A percentile compares a stretch with the other conserved stretches of the same genome.
phyloP scores from a whole-genome alignment of 257 asterid genomes.

The Ilex aquifolium region DNA sequence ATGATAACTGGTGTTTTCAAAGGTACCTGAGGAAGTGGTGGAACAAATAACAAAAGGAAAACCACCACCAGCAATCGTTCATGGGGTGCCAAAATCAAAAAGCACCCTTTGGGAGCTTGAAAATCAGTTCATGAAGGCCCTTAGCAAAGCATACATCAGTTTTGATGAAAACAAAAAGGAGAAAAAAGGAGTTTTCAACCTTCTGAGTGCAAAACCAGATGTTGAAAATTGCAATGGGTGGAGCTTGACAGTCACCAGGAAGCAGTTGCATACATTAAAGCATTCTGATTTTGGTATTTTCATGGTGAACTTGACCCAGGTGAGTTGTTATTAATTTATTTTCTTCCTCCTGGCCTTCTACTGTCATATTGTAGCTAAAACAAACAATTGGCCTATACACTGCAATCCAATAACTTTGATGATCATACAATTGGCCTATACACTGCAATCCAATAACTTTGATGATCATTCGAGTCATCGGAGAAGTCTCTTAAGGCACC shows the following conservation, averaged over 20 bases:
- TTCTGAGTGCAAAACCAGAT: conserved; percentile 56
- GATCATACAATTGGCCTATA: too few relatives aligned
- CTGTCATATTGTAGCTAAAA: too few relatives aligned
- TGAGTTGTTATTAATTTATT: conserved; percentile 20
- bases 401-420: too few relatives aligned
- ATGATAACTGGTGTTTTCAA: not conserved
- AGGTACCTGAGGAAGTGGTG: conserved; percentile 55
- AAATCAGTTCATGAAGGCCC: conserved; percentile 20
- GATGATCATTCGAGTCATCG: too few relatives aligned
- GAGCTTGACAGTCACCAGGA: conserved; percentile 62
- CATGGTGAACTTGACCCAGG: conserved; percentile 75
- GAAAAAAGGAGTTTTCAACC: conserved; percentile 37
- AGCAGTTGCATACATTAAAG: conserved; percentile 40
- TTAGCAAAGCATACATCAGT: conserved; percentile 26
- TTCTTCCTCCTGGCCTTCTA: not conserved
- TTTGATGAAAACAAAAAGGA: conserved; percentile 34
- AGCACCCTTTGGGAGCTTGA: conserved; percentile 26
- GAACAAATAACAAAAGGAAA: conserved; percentile 42
- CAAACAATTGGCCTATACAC: too few relatives aligned
- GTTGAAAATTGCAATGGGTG: conserved; percentile 78
- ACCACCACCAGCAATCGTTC: conserved; percentile 48
- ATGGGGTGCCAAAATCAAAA: conserved; percentile 26
- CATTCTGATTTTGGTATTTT: conserved; percentile 48
- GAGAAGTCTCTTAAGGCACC: too few relatives aligned
- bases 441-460: too few relatives aligned